phyloP scores from a whole-genome alignment of 306 rosid species.

The Rosa rugosa region DNA sequence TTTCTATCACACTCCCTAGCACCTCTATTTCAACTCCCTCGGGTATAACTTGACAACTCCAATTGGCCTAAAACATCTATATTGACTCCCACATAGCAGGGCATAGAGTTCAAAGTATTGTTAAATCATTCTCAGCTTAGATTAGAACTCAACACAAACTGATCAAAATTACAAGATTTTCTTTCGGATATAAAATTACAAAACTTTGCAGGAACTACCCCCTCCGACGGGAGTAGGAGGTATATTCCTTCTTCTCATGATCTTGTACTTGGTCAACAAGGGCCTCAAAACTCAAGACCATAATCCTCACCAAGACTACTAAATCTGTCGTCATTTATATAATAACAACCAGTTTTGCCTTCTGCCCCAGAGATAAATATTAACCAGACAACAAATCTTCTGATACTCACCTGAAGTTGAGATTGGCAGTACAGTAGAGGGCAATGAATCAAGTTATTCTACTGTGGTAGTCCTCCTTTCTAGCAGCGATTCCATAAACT shows the following conservation, averaged over 20 bases:
- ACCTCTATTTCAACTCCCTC: background rate
- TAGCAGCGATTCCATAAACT: conserved; percentile 67
- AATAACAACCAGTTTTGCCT: background rate
- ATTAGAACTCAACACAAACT: background rate
- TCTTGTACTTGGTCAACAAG: background rate
- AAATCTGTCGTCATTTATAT: background rate
- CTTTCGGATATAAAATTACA: background rate
- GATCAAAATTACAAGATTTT: background rate
- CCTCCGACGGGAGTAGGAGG: background rate
- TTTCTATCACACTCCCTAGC: background rate
- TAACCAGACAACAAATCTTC: background rate
- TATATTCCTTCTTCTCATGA: background rate
- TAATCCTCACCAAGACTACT: background rate
- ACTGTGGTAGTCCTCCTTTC: conserved; percentile 53
- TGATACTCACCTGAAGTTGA: background rate
- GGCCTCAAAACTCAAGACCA: background rate
- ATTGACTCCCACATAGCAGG: background rate
- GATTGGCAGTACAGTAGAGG: background rate
- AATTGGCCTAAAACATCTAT: background rate
- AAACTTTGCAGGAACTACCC: conserved; percentile 1
- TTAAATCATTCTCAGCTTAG: background rate
- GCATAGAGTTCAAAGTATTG: background rate
- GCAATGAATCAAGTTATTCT: conserved; percentile 37
- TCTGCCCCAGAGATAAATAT: background rate
- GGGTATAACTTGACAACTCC: background rate